A percentile compares a stretch with the other conserved stretches of the same genome.
phyloP scores from a whole-genome alignment of 192 early-diverging fungal species.

The Entomortierella chlamydospora region DNA sequence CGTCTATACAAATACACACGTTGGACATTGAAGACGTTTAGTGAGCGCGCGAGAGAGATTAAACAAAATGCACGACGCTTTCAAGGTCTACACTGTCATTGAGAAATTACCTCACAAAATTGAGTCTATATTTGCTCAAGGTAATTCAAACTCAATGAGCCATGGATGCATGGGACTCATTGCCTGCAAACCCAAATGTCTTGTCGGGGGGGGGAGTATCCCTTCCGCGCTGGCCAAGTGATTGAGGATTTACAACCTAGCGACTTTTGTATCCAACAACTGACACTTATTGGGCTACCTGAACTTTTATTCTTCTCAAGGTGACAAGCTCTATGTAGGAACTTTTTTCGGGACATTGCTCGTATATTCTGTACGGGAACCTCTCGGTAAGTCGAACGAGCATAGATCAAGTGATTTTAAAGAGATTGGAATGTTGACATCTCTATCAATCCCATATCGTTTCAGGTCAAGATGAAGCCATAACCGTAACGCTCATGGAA shows the following conservation, averaged over 20 bases:
- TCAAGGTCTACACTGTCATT: conserved; percentile 78
- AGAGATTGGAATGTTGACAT: too few relatives aligned
- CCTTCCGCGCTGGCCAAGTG: too few relatives aligned
- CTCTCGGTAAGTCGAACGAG: conserved; percentile 54
- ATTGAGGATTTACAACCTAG: too few relatives aligned
- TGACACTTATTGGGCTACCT: too few relatives aligned
- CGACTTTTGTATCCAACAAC: too few relatives aligned
- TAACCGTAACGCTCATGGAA: conserved; percentile 69
- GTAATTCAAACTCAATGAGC: conserved; percentile 26
- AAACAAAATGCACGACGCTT: conserved; percentile 78
- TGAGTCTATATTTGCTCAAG: conserved; percentile 77
- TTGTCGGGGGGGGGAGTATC: too few relatives aligned
- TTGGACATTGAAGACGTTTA: not conserved
- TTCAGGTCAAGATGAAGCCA: conserved; percentile 58
- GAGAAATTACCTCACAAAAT: conserved; percentile 78
- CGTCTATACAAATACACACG: too few relatives aligned
- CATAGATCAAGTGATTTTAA: not conserved
- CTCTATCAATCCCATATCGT: not conserved
- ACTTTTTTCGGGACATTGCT: conserved; percentile 74
- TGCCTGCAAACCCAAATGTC: too few relatives aligned
- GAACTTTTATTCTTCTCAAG: too few relatives aligned
- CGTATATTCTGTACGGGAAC: conserved; percentile 74
- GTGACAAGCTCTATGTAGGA: conserved; percentile 80
- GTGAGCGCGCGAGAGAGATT: not conserved
- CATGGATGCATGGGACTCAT: too few relatives aligned